Conservation (phyloP, 495 filamentous ascomycete species). For the Trichoderma virens region DNA sequence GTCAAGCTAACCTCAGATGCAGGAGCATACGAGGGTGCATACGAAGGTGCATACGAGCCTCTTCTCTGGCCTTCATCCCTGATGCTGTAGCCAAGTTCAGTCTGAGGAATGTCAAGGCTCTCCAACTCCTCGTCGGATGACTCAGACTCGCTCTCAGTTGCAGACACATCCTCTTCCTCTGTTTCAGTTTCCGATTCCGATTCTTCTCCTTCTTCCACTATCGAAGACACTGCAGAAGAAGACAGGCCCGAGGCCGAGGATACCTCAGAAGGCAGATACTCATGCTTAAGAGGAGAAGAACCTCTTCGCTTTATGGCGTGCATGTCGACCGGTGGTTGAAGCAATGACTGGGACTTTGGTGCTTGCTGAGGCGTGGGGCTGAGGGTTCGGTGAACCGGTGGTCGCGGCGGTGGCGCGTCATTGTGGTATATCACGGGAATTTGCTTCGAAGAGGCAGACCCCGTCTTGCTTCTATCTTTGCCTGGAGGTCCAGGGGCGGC, state of each 20-base stretch:
- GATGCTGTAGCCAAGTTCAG: conserved; percentile 41
- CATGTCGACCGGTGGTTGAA: conserved; percentile 36
- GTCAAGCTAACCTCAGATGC: conserved; percentile 45
- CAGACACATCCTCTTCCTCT: conserved; percentile 10
- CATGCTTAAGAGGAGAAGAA: conserved; percentile 94
- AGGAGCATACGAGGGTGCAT: conserved; percentile 9
- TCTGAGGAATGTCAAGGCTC: conserved; percentile 42
- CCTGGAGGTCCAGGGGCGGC: neutral
- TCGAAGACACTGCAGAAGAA: conserved; percentile 40
- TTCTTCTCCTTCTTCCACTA: conserved; percentile 27
- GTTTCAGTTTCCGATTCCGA: conserved; percentile 24
- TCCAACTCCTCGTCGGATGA: conserved; percentile 46
- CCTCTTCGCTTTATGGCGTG: conserved; percentile 58
- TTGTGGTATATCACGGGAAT: conserved; percentile 33
- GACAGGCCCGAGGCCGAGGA: conserved; percentile 31
- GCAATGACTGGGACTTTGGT: conserved; percentile 10
- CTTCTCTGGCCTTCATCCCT: conserved; percentile 17
- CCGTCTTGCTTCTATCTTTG: conserved; percentile 18
- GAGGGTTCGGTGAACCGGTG: conserved; percentile 42
- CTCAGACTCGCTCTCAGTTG: conserved; percentile 23
- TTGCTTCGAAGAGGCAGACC: conserved; percentile 37
- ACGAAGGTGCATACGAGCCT: neutral
- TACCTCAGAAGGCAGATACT: conserved; percentile 86
- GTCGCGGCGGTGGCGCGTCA: conserved; percentile 33
- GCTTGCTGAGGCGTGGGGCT: conserved; percentile 10